These are phyloP conservation scores for Ochetophila trinervis DNA, from an alignment of 306 rosid species.

Conservation along the genomic window DNA sequence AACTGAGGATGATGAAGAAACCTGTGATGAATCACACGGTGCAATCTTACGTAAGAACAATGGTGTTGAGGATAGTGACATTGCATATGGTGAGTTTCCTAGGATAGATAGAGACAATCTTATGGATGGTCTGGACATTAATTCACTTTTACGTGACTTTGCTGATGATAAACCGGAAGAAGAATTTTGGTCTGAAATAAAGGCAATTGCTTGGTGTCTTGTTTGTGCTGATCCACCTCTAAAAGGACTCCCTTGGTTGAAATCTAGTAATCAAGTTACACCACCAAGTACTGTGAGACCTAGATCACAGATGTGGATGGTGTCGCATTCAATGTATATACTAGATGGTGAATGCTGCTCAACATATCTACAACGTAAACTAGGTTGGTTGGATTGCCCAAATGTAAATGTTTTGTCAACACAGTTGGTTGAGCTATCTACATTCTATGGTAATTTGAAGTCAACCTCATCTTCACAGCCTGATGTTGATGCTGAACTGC, in stretches of 20 bases:
- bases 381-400: conserved; percentile 78
- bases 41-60: conserved; percentile 25
- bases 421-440: conserved; percentile 73
- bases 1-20: conserved; percentile 35
- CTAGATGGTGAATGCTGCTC: conserved; percentile 65
- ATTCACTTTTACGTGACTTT: conserved; percentile 40
- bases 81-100: conserved; percentile 33
- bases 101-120: conserved; percentile 31
- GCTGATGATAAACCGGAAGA: conserved; percentile 63
- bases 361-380: conserved; percentile 51
- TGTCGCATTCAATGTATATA: conserved; percentile 84
- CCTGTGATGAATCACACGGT: conserved; percentile 37
- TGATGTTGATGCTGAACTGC: conserved; percentile 54
- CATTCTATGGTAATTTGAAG: conserved; percentile 60
- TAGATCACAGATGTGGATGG: conserved; percentile 85
- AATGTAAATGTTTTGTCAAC: conserved; percentile 45
- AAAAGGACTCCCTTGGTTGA: conserved; percentile 84
- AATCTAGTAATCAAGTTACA: conserved; percentile 52
- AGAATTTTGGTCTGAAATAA: conserved; percentile 88
- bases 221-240: conserved; percentile 67
- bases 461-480: conserved; percentile 48
- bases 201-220: conserved; percentile 85
- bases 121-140: conserved; percentile 34
- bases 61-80: conserved; percentile 24
- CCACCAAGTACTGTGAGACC: conserved; percentile 73